Evolutionary conservation across 345 rosid genomes (phyloP), one percentile per base, ranked within the genome.

Genomic region (Orychophragmus violaceus): DNA sequence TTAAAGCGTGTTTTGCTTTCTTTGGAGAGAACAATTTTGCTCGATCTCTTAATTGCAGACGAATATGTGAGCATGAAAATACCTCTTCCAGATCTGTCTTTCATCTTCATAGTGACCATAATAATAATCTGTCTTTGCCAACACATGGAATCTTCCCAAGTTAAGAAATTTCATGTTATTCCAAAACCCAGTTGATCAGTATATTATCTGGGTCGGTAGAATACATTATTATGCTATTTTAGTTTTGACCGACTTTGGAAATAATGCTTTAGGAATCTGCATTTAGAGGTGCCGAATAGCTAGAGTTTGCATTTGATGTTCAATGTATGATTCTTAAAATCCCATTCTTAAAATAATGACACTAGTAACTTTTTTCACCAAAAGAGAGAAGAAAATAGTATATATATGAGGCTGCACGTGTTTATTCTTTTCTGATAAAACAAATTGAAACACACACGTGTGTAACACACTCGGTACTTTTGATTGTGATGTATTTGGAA

Each of bases 71-170:
- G 64, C 70, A 54, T 62, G 32, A 50, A 17, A 18, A 58, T 13
- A 52, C 0, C 28, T 37, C 35, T 61, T 70, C 25, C 51, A 52
- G 51, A 36, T 37, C 30, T 71, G 41, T 46, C 29, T 25, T 28
- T 59, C 23, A 25, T 49, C n/a, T 59, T 52, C 25, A 24, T 28
- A 62, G 57, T 42, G 37, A 46, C 42, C 70, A 27, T 27, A 63
- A 71, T n/a, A n/a, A n/a, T 72, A 72, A 30, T 64, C 12, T 45
- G 33, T 55, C 24, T 53, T 54, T 64, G 35, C 41, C 52, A 56
- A 36, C 33, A 64, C 64, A 63, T 63, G 76, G 70, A 45, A 35
- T 63, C 36, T 71, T 71, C 58, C 30, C 30, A 55, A 25, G 9
- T n/a, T 24, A 62, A 55, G 44, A 35, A 36, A 21, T 10, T 64